Evolutionary conservation across 1,139 yeast genomes (phyloP), one percentile per base, ranked within the genome.

Genomic region (Protomyces inundatus): DNA sequence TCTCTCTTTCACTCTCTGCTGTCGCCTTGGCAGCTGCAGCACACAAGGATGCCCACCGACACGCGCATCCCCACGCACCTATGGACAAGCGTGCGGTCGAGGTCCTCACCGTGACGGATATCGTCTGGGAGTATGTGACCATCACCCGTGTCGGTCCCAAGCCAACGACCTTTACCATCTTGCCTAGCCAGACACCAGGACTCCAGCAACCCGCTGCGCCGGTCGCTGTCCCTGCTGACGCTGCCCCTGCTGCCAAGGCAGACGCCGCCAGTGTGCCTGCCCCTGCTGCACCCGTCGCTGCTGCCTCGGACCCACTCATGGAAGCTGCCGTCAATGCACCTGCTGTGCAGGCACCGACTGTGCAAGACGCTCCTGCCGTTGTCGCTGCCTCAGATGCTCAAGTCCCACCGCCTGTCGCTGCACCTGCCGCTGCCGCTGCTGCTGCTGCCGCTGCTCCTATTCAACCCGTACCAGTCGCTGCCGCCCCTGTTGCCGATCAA

Each of bases 401-500:
- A 33, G 46, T 62, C 33, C 53, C 64, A 30, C 52, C 63, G 33
- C 35, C 52, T 34, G 37, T 62, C n/a, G 59, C 55, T 14, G 64
- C 65, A 10, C 12, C 66, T 46, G 60, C 69, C 23, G 66, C 64
- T 3, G 55, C 64, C 36, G 64, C 59, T n/a, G 55, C 65, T 6
- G 63, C 64, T 14, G 65, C 61, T 3, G 55, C 64, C 10, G 66
- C 66, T 45, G 60, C 67, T 12, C 60, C 71, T 51, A 66, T 74
- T 12, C 35, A 69, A 34, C 46, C 71, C 40, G 32, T 71, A 6
- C 59, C 71, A 9, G 56, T 72, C n/a, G 65, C 72, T 12, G 64
- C 72, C 42, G 52, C 73, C 30, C 54, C 71, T 14, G 55, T 70
- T 37, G 68, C 71, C 50, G 51, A 71, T 45, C 32, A 70, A 35